These are phyloP conservation scores for Phymatotrichopsis omnivora DNA, from an alignment of 2,329 filamentous ascomycete species.

Conservation along the genomic window DNA sequence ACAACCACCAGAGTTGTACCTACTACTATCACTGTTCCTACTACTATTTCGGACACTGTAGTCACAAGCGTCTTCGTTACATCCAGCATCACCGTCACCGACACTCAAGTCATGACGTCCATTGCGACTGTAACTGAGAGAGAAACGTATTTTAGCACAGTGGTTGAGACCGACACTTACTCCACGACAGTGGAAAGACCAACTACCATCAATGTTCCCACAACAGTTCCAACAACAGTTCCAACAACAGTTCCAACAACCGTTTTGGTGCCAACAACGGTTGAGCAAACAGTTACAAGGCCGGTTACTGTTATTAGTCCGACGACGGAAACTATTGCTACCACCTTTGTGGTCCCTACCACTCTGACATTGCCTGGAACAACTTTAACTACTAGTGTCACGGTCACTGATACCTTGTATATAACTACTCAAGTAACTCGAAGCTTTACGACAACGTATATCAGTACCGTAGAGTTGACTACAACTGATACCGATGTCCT, in stretches of 20 bases:
- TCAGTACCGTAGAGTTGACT: conserved; percentile 6
- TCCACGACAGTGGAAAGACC: neutral
- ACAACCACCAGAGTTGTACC: conserved; percentile 6
- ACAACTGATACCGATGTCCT: conserved; percentile 2
- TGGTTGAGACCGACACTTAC: conserved; percentile 5
- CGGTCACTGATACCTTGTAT: conserved; percentile 8
- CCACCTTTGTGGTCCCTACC: conserved; percentile 15
- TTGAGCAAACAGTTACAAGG: conserved; percentile 13
- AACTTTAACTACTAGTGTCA: conserved; percentile 17
- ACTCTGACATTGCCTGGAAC: conserved; percentile 17
- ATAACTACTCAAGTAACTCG: conserved; percentile 8
- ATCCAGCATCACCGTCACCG: conserved; percentile 10
- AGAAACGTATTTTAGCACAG: conserved; percentile 7
- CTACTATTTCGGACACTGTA: conserved; percentile 1
- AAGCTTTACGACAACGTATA: conserved; percentile 14
- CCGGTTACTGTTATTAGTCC: conserved; percentile 13
- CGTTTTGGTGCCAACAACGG: conserved; percentile 4
- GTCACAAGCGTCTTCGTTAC: conserved; percentile 8
- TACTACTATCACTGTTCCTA: conserved; percentile 4
- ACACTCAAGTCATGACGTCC: conserved; percentile 1
- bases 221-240: neutral
- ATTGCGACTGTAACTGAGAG: conserved; percentile 4
- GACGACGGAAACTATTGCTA: conserved; percentile 11
- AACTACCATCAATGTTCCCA: too few species aligned
- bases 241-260: conserved; percentile 3